These are phyloP conservation scores for Clarireedia monteithiana DNA, from an alignment of 2,329 filamentous ascomycete genomes.

Conservation along the genomic window DNA sequence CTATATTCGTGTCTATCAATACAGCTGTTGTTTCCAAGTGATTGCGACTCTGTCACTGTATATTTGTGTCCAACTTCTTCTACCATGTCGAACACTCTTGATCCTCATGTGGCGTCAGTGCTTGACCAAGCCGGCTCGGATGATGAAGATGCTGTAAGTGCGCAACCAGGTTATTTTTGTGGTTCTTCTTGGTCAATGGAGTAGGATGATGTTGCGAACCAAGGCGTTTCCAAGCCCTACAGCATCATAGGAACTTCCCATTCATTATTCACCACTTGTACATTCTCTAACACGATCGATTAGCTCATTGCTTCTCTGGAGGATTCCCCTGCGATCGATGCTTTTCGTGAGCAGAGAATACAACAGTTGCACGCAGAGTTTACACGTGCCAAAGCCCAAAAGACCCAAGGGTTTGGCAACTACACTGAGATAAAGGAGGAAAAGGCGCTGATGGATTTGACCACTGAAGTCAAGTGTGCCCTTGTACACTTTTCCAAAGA, in stretches of 20 bases:
- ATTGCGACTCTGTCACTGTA: no score
- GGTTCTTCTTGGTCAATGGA: no score
- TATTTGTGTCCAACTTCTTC: neutral
- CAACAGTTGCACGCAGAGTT: conserved; percentile 51
- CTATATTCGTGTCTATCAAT: no score
- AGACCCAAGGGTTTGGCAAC: conserved; percentile 41
- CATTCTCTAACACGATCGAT: conserved; percentile 31
- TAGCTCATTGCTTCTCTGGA: conserved; percentile 48
- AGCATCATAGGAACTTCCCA: no score
- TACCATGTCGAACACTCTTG: conserved; percentile 27
- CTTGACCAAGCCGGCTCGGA: conserved; percentile 38
- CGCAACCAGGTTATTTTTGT: neutral
- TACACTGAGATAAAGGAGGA: conserved; percentile 51
- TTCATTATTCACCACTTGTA: no score
- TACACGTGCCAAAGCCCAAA: conserved; percentile 42
- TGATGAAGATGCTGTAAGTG: conserved; percentile 42
- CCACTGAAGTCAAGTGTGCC: conserved; percentile 32
- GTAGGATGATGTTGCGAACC: no score
- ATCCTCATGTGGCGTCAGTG: conserved; percentile 42
- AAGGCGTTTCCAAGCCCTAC: no score
- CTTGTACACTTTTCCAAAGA: conserved; percentile 36
- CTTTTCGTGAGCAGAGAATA: conserved; percentile 47
- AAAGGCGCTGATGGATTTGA: conserved; percentile 45
- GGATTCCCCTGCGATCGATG: conserved; percentile 43
- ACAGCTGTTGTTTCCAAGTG: no score